phyloP scores from a whole-genome alignment of 225 moss, liverwort and hornwort species.

The Pleurozium schreberi region DNA sequence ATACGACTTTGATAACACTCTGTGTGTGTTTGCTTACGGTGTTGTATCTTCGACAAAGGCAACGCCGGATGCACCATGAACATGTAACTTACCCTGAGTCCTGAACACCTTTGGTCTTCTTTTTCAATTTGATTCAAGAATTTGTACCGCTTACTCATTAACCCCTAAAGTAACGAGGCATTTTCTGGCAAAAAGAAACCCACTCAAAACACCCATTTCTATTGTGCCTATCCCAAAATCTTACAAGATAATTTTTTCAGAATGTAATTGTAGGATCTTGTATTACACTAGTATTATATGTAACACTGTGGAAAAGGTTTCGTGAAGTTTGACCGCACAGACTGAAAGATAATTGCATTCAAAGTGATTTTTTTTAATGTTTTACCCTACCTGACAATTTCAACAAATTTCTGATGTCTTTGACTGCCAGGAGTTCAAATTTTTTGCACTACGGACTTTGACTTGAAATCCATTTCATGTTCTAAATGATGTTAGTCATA shows the following conservation, averaged over 20 bases:
- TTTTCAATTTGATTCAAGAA: not conserved
- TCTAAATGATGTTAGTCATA: not conserved
- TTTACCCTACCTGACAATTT: not conserved
- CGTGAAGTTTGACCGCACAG: not conserved
- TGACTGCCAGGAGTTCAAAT: not conserved
- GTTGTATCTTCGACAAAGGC: slow-evolving; percentile 54
- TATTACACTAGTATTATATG: not conserved
- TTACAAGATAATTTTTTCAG: not conserved
- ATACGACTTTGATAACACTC: slow-evolving; percentile 43
- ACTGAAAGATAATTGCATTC: not conserved
- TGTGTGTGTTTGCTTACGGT: slow-evolving; percentile 45
- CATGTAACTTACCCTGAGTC: not conserved
- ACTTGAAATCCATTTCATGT: not conserved
- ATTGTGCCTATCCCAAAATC: not conserved
- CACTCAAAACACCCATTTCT: not conserved
- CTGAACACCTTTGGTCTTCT: not conserved
- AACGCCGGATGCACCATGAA: slow-evolving; percentile 27
- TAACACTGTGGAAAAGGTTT: not conserved
- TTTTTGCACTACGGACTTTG: not conserved
- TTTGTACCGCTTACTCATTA: not conserved
- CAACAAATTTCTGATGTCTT: not conserved
- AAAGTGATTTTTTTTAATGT: not conserved
- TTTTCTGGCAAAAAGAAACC: not conserved
- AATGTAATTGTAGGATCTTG: not conserved
- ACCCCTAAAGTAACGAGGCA: not conserved